A percentile compares a stretch with the other conserved stretches of the same genome.
Conservation (phyloP, 192 early-diverging fungal species). For the Mortierella antarctica region DNA sequence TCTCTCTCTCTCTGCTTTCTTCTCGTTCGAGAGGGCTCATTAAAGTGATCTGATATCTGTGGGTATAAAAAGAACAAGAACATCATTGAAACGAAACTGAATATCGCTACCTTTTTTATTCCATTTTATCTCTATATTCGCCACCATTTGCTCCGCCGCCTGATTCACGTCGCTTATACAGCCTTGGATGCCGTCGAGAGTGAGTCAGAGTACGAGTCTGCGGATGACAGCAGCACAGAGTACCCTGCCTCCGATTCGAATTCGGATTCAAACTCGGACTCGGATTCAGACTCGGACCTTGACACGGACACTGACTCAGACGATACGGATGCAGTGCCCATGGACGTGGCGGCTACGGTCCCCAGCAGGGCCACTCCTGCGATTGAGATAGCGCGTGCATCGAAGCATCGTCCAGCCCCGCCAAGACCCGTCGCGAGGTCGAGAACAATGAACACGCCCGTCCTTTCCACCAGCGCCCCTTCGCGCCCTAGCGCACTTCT, state of each 20-base stretch:
- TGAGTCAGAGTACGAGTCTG: conserved; percentile 26
- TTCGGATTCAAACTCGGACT: conserved; percentile 8
- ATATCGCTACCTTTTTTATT: too few species aligned
- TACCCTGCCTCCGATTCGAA: background rate
- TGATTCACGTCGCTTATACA: background rate
- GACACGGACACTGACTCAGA: background rate
- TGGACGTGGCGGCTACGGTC: background rate
- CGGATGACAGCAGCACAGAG: background rate
- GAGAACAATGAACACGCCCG: background rate
- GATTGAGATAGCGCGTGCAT: conserved; percentile 13
- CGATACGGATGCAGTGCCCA: background rate
- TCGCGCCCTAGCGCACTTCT: conserved; percentile 2
- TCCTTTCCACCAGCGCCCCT: conserved; percentile 21
- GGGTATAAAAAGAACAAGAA: too few species aligned
- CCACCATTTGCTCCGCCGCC: background rate
- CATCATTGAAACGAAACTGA: too few species aligned
- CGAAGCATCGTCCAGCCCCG: conserved; percentile 16
- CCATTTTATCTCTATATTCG: background rate
- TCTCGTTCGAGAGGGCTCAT: background rate
- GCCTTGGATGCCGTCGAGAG: background rate
- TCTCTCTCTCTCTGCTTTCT: background rate
- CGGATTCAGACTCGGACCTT: conserved; percentile 9
- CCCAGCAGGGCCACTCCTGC: conserved; percentile 1
- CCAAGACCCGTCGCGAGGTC: conserved; percentile 16
- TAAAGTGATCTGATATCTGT: background rate